Evolutionary conservation across 169 alveolate genomes (phyloP).

Genomic region (Plasmodium malariae): DNA sequence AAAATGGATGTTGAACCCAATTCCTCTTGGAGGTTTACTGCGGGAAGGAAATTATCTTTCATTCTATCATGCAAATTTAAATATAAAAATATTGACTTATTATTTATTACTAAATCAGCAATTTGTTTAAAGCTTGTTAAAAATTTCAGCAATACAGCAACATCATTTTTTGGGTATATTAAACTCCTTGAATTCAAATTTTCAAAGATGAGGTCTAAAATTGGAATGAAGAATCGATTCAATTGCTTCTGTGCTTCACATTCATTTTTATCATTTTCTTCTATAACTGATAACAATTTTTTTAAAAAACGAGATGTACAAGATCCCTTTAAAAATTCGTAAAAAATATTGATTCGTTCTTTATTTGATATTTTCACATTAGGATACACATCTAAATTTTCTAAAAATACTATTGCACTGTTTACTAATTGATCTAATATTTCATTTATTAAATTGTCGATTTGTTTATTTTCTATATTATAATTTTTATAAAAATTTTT

Average conservation of each 20-base stretch:
- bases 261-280: conserved; percentile 68
- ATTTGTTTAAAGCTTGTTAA: conserved; percentile 51
- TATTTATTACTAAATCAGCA: conserved; percentile 40
- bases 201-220: conserved; percentile 42
- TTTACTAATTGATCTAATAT: conserved; percentile 39
- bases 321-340: conserved; percentile 54
- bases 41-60: background rate
- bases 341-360: conserved; percentile 27
- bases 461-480: conserved; percentile 20
- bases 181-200: conserved; percentile 39
- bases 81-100: conserved; percentile 40
- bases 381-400: conserved; percentile 65
- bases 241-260: conserved; percentile 27
- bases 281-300: conserved; percentile 22
- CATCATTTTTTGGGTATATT: conserved; percentile 69
- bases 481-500: conserved; percentile 19
- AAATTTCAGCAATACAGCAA: conserved; percentile 54
- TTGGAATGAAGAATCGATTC: conserved; percentile 48
- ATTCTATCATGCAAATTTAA: conserved; percentile 40
- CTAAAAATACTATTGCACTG: conserved; percentile 40
- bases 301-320: conserved; percentile 68
- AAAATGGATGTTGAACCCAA: background rate
- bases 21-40: background rate
- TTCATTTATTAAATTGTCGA: conserved; percentile 33
- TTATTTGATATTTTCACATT: conserved; percentile 35